Evolutionary conservation across 306 rosid species (phyloP), one percentile per base, ranked within the genome.

Genomic region (Hippophae rhamnoides): DNA sequence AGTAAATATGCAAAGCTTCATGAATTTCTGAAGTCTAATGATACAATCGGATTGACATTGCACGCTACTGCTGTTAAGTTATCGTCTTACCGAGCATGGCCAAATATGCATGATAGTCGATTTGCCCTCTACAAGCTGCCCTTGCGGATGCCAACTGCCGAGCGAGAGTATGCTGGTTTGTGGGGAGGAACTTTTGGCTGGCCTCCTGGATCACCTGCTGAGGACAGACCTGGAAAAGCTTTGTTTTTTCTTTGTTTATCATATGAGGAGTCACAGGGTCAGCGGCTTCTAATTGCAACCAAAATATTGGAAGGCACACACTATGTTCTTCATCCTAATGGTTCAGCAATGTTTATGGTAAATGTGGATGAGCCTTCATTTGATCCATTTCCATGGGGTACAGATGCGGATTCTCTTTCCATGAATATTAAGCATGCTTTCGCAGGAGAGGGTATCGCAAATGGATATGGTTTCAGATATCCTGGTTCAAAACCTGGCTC

Each of bases 121-220:
- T 87, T 78, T 78, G 98, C 98, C 43, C 84, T 90, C 52, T 90
- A 90, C 83, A 90, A 85, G 74, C 68, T 90, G 70, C 95, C 96
- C 27, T 70, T 83, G 84, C 84, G 81, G 53, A 76, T 70, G 56
- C 82, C 92, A 7, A 69, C 76, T 38, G 75, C 61, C 13, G 87
- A 81, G 52, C 87, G 81, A 41, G 92, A 85, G 75, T 85, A 75
- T 76, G 95, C 98, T 13, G 98, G 98, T 71, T 78, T 90, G 41
- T 90, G 96, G 96, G 98, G 98, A 64, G 98, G 98, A 26, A 83
- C 96, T 59, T 90, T 90, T 60, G 95, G 96, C 65, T 90, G 96
- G 98, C 96, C 98, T 69, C 96, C 98, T 2, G 96, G 98, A 61
- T 85, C 69, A 84, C 95, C 96, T 41, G 65, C 78, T 9, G 79